Conservation (phyloP, 257 asterid species). For the Cinchona pubescens region DNA sequence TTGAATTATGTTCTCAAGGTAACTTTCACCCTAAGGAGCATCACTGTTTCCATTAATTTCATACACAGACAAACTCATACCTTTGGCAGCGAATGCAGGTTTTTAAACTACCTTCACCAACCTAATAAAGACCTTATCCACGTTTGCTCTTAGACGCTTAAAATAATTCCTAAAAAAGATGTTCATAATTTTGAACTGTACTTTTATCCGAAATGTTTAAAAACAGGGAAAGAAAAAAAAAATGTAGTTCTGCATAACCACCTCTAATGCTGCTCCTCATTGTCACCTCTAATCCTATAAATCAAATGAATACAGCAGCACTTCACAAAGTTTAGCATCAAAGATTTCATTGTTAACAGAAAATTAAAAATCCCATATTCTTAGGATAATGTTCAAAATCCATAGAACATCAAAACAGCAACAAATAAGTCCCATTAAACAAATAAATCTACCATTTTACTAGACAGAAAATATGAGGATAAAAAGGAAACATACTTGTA, state of each 20-base stretch:
- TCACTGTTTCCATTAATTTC: neutral
- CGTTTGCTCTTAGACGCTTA: no score
- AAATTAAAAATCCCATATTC: neutral
- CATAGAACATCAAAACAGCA: neutral
- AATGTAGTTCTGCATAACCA: neutral
- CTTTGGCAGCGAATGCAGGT: neutral
- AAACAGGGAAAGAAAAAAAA: no score
- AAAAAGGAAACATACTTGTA: conserved; percentile 44
- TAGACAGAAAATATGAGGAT: neutral
- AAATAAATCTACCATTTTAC: neutral
- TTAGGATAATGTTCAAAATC: neutral
- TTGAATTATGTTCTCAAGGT: neutral
- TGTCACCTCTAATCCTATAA: no score
- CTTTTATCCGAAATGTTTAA: neutral
- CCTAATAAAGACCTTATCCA: neutral
- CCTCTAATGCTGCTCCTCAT: neutral
- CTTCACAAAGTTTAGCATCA: neutral
- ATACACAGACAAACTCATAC: neutral
- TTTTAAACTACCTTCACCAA: neutral
- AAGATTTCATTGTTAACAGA: neutral
- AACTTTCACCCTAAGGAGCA: neutral
- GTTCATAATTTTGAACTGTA: neutral
- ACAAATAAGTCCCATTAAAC: neutral
- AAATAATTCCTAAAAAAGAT: neutral
- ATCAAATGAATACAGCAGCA: neutral